phyloP scores from a whole-genome alignment of 495 filamentous ascomycete genomes.

The Penicillium coffeae region DNA sequence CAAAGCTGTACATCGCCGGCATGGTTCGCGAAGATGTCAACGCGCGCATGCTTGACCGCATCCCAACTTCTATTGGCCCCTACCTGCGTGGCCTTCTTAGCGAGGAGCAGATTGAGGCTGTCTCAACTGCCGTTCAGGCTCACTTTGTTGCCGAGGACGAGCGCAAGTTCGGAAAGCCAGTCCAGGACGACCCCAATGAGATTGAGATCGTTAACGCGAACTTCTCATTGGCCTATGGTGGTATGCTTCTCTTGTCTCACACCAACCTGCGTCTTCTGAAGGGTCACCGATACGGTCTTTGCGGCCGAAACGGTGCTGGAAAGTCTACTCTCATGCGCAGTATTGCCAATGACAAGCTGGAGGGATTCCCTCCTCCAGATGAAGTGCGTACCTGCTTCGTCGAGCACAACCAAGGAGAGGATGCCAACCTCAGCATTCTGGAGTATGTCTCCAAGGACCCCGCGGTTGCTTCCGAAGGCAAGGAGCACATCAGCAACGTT shows the following conservation, averaged over 20 bases:
- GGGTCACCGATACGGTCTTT: slow-evolving; percentile 95
- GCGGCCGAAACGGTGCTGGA: slow-evolving; percentile 92
- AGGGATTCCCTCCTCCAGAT: slow-evolving; percentile 91
- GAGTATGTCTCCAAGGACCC: slow-evolving; percentile 88
- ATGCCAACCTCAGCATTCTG: slow-evolving; percentile 90
- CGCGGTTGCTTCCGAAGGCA: slow-evolving; percentile 65
- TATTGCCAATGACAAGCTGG: slow-evolving; percentile 91
- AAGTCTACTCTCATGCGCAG: slow-evolving; percentile 98
- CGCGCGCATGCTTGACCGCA: slow-evolving; percentile 70
- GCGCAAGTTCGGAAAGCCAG: slow-evolving; percentile 79
- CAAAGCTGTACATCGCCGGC: slow-evolving; percentile 70
- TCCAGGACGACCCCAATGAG: slow-evolving; percentile 80
- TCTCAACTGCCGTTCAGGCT: slow-evolving; percentile 62
- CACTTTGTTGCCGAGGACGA: slow-evolving; percentile 78
- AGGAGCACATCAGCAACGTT: slow-evolving; percentile 75
- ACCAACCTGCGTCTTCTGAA: slow-evolving; percentile 92
- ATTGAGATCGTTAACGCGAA: slow-evolving; percentile 96
- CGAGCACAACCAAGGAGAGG: slow-evolving; percentile 97
- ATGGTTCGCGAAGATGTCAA: slow-evolving; percentile 92
- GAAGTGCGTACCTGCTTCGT: slow-evolving; percentile 95
- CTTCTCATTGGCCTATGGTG: slow-evolving; percentile 96
- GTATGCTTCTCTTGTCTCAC: slow-evolving; percentile 95
- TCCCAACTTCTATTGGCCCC: slow-evolving; percentile 59
- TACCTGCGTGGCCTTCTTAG: slow-evolving; percentile 72
- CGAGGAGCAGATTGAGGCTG: slow-evolving; percentile 50